Conservation (phyloP, 257 asterid species). For the Fraxinus quadrangulata region DNA sequence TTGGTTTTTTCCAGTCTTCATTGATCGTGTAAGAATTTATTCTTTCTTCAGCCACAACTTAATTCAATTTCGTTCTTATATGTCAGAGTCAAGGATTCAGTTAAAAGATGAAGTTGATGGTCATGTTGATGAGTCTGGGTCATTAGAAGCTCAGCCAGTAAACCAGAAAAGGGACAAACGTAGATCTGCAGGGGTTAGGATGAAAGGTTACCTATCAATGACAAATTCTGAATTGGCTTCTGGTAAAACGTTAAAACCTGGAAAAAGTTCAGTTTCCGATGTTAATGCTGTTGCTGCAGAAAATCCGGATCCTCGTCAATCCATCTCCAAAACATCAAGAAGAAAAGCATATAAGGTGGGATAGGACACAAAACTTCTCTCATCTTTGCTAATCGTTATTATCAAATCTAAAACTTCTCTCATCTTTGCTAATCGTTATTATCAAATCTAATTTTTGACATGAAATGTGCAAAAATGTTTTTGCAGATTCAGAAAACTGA, state of each 20-base stretch:
- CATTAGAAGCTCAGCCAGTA: slow-evolving; percentile 46
- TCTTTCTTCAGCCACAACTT: background rate
- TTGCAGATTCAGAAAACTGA: slow-evolving; percentile 62
- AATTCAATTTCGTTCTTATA: background rate
- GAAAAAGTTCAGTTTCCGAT: slow-evolving; percentile 40
- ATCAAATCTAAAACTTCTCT: slow-evolving; percentile 18
- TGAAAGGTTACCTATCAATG: slow-evolving; percentile 44
- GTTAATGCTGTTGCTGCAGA: slow-evolving; percentile 48
- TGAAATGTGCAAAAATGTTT: slow-evolving; percentile 28
- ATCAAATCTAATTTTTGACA: slow-evolving; percentile 21
- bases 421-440: slow-evolving; percentile 21
- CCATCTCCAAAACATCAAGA: slow-evolving; percentile 43
- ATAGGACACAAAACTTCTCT: slow-evolving; percentile 5
- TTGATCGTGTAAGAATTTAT: background rate
- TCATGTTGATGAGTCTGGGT: slow-evolving; percentile 58
- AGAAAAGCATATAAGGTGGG: slow-evolving; percentile 60
- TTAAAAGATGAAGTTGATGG: slow-evolving; percentile 48
- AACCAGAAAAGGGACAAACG: slow-evolving; percentile 51
- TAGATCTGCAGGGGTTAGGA: slow-evolving; percentile 48
- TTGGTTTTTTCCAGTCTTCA: slow-evolving; percentile 8
- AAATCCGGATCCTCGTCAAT: slow-evolving; percentile 43
- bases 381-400: slow-evolving; percentile 21
- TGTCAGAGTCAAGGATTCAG: slow-evolving; percentile 40
- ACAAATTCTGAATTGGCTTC: slow-evolving; percentile 56
- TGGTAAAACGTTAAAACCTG: slow-evolving; percentile 51